Conservation (phyloP, 495 filamentous ascomycete genomes). For the Sporormia fimetaria region DNA sequence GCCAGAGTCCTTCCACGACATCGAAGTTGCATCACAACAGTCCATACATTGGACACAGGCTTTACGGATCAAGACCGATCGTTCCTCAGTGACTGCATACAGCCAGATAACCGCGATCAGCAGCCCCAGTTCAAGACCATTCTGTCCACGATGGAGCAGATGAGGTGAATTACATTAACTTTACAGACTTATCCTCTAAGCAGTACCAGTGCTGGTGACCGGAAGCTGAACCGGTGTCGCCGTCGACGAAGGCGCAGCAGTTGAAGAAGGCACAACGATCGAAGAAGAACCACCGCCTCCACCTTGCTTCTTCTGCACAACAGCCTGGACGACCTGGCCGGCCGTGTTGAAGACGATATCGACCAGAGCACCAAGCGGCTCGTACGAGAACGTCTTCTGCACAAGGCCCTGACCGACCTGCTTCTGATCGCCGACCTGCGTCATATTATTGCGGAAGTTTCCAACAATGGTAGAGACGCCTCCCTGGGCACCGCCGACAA, state of each 20-base stretch:
- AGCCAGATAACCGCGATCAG: too few species aligned
- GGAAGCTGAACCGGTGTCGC: slow-evolving; percentile 16
- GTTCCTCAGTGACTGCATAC: too few species aligned
- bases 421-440: slow-evolving; percentile 38
- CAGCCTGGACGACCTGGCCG: slow-evolving; percentile 46
- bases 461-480: slow-evolving; percentile 42
- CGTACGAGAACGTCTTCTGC: slow-evolving; percentile 44
- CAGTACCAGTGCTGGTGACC: slow-evolving; percentile 3
- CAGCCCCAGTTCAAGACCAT: too few species aligned
- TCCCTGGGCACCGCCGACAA: slow-evolving; percentile 33
- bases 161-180: slow-evolving; percentile 12
- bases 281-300: slow-evolving; percentile 4
- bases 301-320: slow-evolving; percentile 32
- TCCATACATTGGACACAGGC: too few species aligned
- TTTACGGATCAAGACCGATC: too few species aligned
- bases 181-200: slow-evolving; percentile 2
- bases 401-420: slow-evolving; percentile 38
- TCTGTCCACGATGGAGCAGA: too few species aligned
- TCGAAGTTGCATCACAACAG: too few species aligned
- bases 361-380: slow-evolving; percentile 43
- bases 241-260: slow-evolving; percentile 1
- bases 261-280: neutral
- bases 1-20: too few species aligned
- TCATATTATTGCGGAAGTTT: slow-evolving; percentile 47
- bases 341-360: slow-evolving; percentile 45